Evolutionary conservation across 495 filamentous ascomycete species (phyloP).

Genomic region (Cercophora sp.): DNA sequence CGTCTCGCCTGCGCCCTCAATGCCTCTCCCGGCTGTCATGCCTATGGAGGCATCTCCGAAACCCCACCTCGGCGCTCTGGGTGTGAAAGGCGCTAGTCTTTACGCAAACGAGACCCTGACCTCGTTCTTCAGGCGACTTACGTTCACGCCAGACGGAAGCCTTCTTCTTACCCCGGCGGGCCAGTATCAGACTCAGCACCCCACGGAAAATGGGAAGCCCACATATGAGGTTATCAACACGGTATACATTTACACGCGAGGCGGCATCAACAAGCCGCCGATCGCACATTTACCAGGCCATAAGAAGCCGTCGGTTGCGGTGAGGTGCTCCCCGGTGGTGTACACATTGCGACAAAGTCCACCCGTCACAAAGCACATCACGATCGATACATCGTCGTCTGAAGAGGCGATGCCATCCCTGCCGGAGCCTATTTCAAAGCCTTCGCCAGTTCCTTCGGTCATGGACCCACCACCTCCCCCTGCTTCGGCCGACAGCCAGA

Average conservation of each 20-base stretch:
- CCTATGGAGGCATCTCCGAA: constrained; percentile 85
- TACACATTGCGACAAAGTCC: constrained; percentile 72
- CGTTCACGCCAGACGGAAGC: constrained; percentile 94
- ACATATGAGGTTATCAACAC: constrained; percentile 90
- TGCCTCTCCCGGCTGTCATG: constrained; percentile 95
- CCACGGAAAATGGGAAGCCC: constrained; percentile 64
- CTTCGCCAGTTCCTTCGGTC: constrained; percentile 50
- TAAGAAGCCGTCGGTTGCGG: constrained; percentile 96
- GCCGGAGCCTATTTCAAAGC: constrained; percentile 72
- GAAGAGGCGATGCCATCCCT: constrained; percentile 80
- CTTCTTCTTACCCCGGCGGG: constrained; percentile 93
- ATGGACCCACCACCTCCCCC: constrained; percentile 83
- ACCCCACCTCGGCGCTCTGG: constrained; percentile 58
- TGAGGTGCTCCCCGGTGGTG: constrained; percentile 86
- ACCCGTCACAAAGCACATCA: constrained; percentile 78
- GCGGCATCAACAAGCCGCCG: constrained; percentile 93
- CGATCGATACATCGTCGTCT: constrained; percentile 83
- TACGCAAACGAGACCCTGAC: constrained; percentile 98
- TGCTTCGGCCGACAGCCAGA: constrained; percentile 38
- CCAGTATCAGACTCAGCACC: constrained; percentile 82
- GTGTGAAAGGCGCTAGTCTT: constrained; percentile 77
- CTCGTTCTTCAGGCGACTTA: constrained; percentile 92
- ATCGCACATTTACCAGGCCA: constrained; percentile 97
- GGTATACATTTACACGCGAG: constrained; percentile 95
- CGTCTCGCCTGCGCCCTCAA: constrained; percentile 89